phyloP scores from a whole-genome alignment of 345 rosid species.

The Hibiscus trionum region DNA sequence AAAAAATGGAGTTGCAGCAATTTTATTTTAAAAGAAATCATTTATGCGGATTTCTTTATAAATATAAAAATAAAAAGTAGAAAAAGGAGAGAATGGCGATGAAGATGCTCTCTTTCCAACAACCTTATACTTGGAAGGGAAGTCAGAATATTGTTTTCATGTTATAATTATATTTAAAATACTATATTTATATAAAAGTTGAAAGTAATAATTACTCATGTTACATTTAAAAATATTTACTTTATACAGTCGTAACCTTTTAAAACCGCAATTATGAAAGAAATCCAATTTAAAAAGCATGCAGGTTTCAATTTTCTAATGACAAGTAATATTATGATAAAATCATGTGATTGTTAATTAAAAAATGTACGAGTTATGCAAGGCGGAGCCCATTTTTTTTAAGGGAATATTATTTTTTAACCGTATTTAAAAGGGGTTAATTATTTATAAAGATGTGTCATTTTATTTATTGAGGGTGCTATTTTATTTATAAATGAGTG shows the following conservation, averaged over 20 bases:
- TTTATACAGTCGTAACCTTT: too few relatives aligned
- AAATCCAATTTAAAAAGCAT: neutral
- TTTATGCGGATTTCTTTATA: neutral
- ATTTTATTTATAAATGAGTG: too few relatives aligned
- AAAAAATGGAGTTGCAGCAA: neutral
- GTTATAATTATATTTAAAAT: neutral
- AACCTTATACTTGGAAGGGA: constrained; percentile 8
- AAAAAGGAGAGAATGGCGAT: neutral
- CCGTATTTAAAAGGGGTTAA: too few relatives aligned
- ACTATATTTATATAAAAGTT: neutral
- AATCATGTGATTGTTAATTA: too few relatives aligned
- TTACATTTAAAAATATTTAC: too few relatives aligned
- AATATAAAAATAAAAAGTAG: neutral
- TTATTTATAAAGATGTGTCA: too few relatives aligned
- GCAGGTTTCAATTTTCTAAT: neutral
- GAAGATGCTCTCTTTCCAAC: neutral
- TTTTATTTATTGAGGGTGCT: too few relatives aligned
- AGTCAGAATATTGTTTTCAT: neutral
- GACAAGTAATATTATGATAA: too few relatives aligned
- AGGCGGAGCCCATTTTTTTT: too few relatives aligned
- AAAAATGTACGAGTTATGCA: neutral
- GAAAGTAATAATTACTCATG: neutral
- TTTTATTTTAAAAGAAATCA: neutral
- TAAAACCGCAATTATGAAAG: neutral
- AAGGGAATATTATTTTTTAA: too few relatives aligned